Percentiles rank a stretch among this genome's conserved stretches.
phyloP scores from a whole-genome alignment of 768 basidiomycete genomes.

The Dendrothele bispora region DNA sequence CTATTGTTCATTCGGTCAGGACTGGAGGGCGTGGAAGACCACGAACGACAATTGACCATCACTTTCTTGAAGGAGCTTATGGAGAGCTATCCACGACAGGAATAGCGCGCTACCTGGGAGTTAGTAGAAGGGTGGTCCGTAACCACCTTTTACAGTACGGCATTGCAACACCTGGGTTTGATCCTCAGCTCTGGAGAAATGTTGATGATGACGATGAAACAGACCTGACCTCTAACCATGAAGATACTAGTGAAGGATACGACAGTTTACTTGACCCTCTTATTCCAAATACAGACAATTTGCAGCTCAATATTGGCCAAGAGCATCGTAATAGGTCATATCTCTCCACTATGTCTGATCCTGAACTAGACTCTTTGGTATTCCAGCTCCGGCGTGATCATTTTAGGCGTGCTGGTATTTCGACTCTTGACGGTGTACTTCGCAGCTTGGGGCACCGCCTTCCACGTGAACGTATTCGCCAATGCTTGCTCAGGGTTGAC shows the following conservation, averaged over 20 bases:
- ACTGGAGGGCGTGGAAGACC: too few relatives aligned
- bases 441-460: constrained; percentile 10
- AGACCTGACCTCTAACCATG: not conserved
- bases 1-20: too few relatives aligned
- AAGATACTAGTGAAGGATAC: not conserved
- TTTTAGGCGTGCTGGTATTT: constrained; percentile 12
- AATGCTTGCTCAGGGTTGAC: constrained; percentile 12
- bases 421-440: constrained; percentile 15
- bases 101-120: constrained; percentile 7
- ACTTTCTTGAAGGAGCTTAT: constrained; percentile 9
- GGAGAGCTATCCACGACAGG: constrained; percentile 2
- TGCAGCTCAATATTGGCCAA: not conserved
- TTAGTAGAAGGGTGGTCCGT: not conserved
- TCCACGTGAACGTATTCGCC: constrained; percentile 9
- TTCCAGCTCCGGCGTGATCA: constrained; percentile 5
- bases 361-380: constrained; percentile 13
- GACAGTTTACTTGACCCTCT: constrained; percentile 1
- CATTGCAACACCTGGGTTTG: not conserved
- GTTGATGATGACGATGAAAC: too few relatives aligned
- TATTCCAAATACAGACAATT: not conserved
- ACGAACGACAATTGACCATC: too few relatives aligned
- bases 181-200: too few relatives aligned
- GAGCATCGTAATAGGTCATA: not conserved
- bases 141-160: constrained; percentile 1
- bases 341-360: constrained; percentile 9